A percentile compares a stretch with the other conserved stretches of the same genome.
Conservation (phyloP, 2,329 filamentous ascomycete species). For the Cordyceps cicadae region DNA sequence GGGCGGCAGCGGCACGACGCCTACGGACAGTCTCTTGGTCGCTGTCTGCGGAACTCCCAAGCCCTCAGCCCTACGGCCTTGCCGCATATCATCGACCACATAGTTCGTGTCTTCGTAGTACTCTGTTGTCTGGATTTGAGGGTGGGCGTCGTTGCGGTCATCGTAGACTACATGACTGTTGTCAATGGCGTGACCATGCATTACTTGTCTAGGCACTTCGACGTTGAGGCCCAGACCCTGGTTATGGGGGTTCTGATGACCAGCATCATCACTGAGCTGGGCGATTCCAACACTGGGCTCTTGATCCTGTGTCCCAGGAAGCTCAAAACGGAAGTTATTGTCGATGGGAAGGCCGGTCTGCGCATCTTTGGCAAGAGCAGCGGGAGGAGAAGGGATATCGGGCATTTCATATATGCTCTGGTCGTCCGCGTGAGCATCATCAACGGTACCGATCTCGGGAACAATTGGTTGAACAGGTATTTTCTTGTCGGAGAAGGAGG, state of each 20-base stretch:
- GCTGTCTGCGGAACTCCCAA: conserved; percentile 49
- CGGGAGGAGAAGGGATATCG: conserved; percentile 22
- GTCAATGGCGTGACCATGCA: conserved; percentile 13
- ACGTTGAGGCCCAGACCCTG: conserved; percentile 29
- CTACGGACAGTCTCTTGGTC: conserved; percentile 55
- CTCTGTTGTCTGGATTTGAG: conserved; percentile 23
- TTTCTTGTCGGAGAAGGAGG: conserved; percentile 19
- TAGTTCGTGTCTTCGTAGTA: conserved; percentile 27
- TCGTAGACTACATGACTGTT: conserved; percentile 12
- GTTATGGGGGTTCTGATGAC: conserved; percentile 20
- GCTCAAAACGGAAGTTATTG: conserved; percentile 12
- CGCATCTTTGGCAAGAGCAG: conserved; percentile 22
- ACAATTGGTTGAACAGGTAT: conserved; percentile 27
- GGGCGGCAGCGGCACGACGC: conserved; percentile 78
- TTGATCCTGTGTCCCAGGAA: conserved; percentile 11
- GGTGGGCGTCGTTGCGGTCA: conserved; percentile 16
- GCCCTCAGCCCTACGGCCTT: conserved; percentile 21
- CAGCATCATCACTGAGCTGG: conserved; percentile 14
- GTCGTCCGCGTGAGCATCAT: conserved; percentile 16
- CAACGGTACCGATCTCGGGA: conserved; percentile 31
- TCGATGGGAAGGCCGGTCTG: conserved; percentile 17
- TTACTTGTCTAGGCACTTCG: conserved; percentile 22
- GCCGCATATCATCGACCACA: conserved; percentile 15
- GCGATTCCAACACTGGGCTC: conserved; percentile 12
- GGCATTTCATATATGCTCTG: conserved; percentile 21